Percentiles rank a stretch among this genome's conserved stretches.
phyloP scores from a whole-genome alignment of 1,284 basidiomycete genomes.

The Ustilago curta region DNA sequence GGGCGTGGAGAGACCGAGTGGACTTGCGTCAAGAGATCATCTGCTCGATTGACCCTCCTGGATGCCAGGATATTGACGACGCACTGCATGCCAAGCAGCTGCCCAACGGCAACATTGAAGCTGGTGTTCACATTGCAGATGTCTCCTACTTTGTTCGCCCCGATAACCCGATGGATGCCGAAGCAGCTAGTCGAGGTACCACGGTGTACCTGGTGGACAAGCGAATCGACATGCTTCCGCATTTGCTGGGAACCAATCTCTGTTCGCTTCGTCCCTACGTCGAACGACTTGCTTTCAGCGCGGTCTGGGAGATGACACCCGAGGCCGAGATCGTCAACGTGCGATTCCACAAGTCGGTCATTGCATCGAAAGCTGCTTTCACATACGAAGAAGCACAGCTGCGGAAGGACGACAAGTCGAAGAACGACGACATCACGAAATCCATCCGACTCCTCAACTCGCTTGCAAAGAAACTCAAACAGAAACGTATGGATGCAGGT shows the following conservation, averaged over 20 bases:
- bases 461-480: conserved; percentile 87
- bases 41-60: conserved; percentile 97
- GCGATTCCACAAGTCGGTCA: conserved; percentile 94
- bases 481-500: conserved; percentile 88
- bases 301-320: conserved; percentile 83
- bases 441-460: conserved; percentile 90
- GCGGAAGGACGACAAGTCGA: conserved; percentile 86
- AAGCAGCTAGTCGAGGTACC: conserved; percentile 93
- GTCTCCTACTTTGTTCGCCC: conserved; percentile 95
- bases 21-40: conserved; percentile 88
- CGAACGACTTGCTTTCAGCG: conserved; percentile 93
- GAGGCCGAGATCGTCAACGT: conserved; percentile 87
- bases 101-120: conserved; percentile 94
- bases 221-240: conserved; percentile 97
- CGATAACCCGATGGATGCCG: conserved; percentile 95
- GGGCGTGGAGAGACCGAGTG: conserved; percentile 85
- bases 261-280: conserved; percentile 94
- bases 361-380: conserved; percentile 95
- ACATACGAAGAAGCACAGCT: conserved; percentile 97
- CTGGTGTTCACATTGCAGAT: conserved; percentile 98
- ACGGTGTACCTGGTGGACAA: conserved; percentile 99
- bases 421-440: conserved; percentile 84
- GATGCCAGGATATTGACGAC: conserved; percentile 98
- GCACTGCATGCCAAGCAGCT: conserved; percentile 91
- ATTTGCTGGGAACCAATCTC: conserved; percentile 92